Evolutionary conservation across 1,284 basidiomycete species (phyloP).

Genomic region (Stereum hirsutum): DNA sequence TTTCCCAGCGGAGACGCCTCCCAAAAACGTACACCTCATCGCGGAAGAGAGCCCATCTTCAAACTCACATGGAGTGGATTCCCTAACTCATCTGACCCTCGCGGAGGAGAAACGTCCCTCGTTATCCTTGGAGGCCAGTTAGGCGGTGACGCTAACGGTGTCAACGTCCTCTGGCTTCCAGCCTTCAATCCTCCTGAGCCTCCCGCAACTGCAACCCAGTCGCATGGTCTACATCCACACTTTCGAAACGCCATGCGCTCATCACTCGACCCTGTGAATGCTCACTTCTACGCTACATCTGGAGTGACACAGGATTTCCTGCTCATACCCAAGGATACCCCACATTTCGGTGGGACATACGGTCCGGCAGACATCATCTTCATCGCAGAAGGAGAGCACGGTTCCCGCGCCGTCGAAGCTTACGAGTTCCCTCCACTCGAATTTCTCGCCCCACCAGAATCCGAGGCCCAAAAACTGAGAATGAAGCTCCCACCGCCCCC

Average conservation of each 20-base stretch:
- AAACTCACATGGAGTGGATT: slow-evolving; percentile 82
- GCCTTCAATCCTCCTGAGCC: slow-evolving; percentile 59
- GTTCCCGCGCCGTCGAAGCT: slow-evolving; percentile 35
- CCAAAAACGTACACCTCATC: slow-evolving; percentile 15
- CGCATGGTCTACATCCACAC: slow-evolving; percentile 34
- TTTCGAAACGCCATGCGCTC: slow-evolving; percentile 58
- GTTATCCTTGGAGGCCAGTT: slow-evolving; percentile 73
- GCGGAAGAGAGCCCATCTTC: slow-evolving; percentile 76
- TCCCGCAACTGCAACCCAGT: slow-evolving; percentile 30
- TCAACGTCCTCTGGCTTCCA: slow-evolving; percentile 68
- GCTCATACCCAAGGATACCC: slow-evolving; percentile 61
- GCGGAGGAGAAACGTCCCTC: slow-evolving; percentile 63
- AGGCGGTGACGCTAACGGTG: slow-evolving; percentile 46
- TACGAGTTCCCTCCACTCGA: slow-evolving; percentile 48
- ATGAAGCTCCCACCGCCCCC: no score
- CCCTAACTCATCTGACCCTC: slow-evolving; percentile 50
- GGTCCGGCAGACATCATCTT: slow-evolving; percentile 65
- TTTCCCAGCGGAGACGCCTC: slow-evolving; percentile 6
- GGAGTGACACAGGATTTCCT: slow-evolving; percentile 73
- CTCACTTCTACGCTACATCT: slow-evolving; percentile 52
- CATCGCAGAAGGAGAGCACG: slow-evolving; percentile 31
- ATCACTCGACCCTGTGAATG: slow-evolving; percentile 47
- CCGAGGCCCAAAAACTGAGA: no score
- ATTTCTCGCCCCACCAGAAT: slow-evolving; percentile 21
- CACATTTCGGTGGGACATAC: slow-evolving; percentile 62